A percentile compares a stretch with the other conserved stretches of the same genome.
Evolutionary conservation across 495 filamentous ascomycete species (phyloP).

Genomic region (Tuber indicum): DNA sequence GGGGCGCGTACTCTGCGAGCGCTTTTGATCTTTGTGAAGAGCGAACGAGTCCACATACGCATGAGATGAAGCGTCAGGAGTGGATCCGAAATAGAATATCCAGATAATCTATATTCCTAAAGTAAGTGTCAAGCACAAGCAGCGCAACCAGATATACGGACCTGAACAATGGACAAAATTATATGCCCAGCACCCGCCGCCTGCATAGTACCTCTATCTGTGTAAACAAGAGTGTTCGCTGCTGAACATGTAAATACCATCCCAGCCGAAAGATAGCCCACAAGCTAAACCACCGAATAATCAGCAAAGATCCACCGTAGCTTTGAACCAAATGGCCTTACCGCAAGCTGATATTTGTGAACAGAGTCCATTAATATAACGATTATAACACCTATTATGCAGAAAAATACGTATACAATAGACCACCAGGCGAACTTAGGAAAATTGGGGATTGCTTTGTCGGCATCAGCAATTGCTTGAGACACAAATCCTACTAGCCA

Average conservation of each 20-base stretch:
- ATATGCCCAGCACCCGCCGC: slow-evolving; percentile 91
- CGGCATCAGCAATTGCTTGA: slow-evolving; percentile 68
- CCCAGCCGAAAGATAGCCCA: slow-evolving; percentile 75
- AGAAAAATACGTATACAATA: slow-evolving; percentile 73
- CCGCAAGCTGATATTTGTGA: slow-evolving; percentile 82
- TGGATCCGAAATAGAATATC: slow-evolving; percentile 98
- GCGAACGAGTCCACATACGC: slow-evolving; percentile 95
- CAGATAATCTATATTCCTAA: slow-evolving; percentile 68
- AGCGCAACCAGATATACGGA: slow-evolving; percentile 43
- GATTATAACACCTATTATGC: slow-evolving; percentile 69
- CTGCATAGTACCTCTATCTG: slow-evolving; percentile 61
- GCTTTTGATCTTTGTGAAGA: slow-evolving; percentile 71
- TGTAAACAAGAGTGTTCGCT: slow-evolving; percentile 74
- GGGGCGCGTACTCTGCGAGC: slow-evolving; percentile 54
- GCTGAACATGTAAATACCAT: slow-evolving; percentile 77
- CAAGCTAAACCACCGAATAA: slow-evolving; percentile 50
- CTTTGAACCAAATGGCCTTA: slow-evolving; percentile 44
- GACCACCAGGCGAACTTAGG: slow-evolving; percentile 90
- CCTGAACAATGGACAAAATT: slow-evolving; percentile 87
- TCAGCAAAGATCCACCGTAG: slow-evolving; percentile 20
- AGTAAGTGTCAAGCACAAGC: slow-evolving; percentile 7
- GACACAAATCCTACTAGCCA: slow-evolving; percentile 90
- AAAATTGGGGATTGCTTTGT: slow-evolving; percentile 48
- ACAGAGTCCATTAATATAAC: slow-evolving; percentile 75
- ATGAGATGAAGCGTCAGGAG: slow-evolving; percentile 77